A percentile compares a stretch with the other conserved stretches of the same genome.
phyloP scores from a whole-genome alignment of 371 early-diverging fungal species.

The Cokeromyces recurvatus region DNA sequence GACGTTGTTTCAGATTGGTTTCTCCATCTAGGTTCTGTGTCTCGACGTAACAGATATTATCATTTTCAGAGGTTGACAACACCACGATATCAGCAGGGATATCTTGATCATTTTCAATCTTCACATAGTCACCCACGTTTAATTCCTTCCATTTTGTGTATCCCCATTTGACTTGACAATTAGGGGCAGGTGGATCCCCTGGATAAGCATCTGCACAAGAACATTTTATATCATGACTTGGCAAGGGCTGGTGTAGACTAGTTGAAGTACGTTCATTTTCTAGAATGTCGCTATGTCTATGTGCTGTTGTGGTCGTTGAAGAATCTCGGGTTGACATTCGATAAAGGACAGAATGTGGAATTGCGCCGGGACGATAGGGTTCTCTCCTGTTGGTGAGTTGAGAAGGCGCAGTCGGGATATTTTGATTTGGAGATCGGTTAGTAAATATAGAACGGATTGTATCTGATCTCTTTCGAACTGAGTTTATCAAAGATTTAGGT shows the following conservation, averaged over 20 bases:
- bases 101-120: slow-evolving; percentile 80
- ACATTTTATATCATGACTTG: not conserved
- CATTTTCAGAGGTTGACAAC: slow-evolving; percentile 62
- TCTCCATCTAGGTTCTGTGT: slow-evolving; percentile 89
- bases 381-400: not conserved
- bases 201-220: slow-evolving; percentile 17
- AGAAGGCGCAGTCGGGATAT: not conserved
- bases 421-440: slow-evolving; percentile 1
- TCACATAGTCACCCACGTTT: slow-evolving; percentile 88
- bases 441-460: slow-evolving; percentile 38
- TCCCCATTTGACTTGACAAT: slow-evolving; percentile 20
- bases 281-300: not conserved
- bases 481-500: slow-evolving; percentile 21
- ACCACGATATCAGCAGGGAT: slow-evolving; percentile 87
- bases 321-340: slow-evolving; percentile 21
- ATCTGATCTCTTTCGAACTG: slow-evolving; percentile 37
- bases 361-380: slow-evolving; percentile 42
- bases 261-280: slow-evolving; percentile 12
- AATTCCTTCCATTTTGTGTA: slow-evolving; percentile 74
- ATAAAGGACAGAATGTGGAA: slow-evolving; percentile 47
- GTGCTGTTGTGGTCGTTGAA: slow-evolving; percentile 6
- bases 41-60: slow-evolving; percentile 70
- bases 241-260: slow-evolving; percentile 6
- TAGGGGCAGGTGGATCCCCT: slow-evolving; percentile 21
- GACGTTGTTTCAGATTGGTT: slow-evolving; percentile 72